phyloP scores from a whole-genome alignment of 139 green algal species.

The Pycnococcus provasolii region DNA sequence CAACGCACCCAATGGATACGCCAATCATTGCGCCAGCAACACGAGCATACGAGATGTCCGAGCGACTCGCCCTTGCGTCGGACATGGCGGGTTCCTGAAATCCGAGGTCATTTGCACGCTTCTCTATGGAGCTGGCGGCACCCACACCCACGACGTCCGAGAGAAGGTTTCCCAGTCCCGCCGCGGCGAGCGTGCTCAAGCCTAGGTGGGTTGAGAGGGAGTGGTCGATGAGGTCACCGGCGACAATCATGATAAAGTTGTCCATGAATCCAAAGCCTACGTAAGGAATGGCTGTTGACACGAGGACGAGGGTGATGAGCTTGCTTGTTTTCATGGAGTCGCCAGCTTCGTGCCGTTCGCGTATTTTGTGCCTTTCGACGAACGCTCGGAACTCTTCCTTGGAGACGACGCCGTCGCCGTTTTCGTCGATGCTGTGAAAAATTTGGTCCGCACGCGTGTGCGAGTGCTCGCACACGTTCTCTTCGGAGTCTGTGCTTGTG shows the following conservation, averaged over 20 bases:
- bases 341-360: no score
- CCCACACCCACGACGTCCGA: constrained; percentile 43
- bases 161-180: constrained; percentile 37
- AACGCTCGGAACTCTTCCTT: no score
- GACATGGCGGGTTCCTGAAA: constrained; percentile 3
- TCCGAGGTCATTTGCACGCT: constrained; percentile 3
- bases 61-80: constrained; percentile 5
- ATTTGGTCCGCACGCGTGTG: no score
- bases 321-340: background rate
- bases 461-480: no score
- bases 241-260: constrained; percentile 52
- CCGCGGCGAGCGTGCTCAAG: constrained; percentile 35
- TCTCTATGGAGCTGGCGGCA: constrained; percentile 25
- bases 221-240: constrained; percentile 56
- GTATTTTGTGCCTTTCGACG: no score
- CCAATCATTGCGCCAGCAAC: constrained; percentile 38
- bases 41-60: constrained; percentile 10
- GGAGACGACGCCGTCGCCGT: no score
- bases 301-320: background rate
- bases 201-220: constrained; percentile 30
- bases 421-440: no score
- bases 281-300: constrained; percentile 45
- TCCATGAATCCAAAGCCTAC: constrained; percentile 47
- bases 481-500: no score
- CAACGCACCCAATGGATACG: constrained; percentile 48